These are phyloP conservation scores for Apiospora rasikravindrae DNA, from an alignment of 2,329 filamentous ascomycete species.

Conservation along the genomic window DNA sequence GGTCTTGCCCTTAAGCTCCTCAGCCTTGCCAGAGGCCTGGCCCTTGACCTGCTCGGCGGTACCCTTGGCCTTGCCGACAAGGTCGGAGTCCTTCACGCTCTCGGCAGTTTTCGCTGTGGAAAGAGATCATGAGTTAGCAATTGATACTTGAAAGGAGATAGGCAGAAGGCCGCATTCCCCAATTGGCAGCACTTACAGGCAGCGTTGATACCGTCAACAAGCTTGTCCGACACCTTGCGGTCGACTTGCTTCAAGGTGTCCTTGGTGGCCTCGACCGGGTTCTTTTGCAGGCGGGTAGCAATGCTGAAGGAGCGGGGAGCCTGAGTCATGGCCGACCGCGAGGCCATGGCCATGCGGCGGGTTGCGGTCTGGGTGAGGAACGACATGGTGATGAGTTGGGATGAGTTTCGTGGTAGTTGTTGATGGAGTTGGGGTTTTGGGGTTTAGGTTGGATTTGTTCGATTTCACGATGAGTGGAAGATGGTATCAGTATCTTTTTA, in stretches of 20 bases:
- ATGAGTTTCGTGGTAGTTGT: neutral
- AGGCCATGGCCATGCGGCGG: constrained; percentile 48
- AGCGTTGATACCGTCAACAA: constrained; percentile 65
- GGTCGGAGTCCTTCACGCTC: constrained; percentile 55
- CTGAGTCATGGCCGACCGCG: constrained; percentile 44
- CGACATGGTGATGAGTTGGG: constrained; percentile 50
- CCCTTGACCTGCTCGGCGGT: constrained; percentile 38
- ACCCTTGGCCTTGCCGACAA: constrained; percentile 42
- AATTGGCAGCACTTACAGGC: constrained; percentile 51
- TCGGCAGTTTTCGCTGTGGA: constrained; percentile 42
- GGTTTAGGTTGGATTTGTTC: neutral
- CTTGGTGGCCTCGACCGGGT: constrained; percentile 60
- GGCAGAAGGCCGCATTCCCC: neutral
- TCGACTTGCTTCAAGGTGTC: constrained; percentile 65
- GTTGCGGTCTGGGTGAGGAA: constrained; percentile 54
- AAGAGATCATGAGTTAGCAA: constrained; percentile 23
- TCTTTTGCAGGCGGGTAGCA: constrained; percentile 50
- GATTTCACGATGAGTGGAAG: neutral
- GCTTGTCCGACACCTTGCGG: constrained; percentile 63
- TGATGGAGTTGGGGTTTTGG: neutral
- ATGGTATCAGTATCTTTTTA: neutral
- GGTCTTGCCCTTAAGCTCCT: constrained; percentile 27
- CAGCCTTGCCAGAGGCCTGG: constrained; percentile 35
- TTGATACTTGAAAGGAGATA: no score
- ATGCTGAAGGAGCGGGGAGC: constrained; percentile 58